phyloP scores from a whole-genome alignment of 2,329 filamentous ascomycete species.

The Penicillium palitans region DNA sequence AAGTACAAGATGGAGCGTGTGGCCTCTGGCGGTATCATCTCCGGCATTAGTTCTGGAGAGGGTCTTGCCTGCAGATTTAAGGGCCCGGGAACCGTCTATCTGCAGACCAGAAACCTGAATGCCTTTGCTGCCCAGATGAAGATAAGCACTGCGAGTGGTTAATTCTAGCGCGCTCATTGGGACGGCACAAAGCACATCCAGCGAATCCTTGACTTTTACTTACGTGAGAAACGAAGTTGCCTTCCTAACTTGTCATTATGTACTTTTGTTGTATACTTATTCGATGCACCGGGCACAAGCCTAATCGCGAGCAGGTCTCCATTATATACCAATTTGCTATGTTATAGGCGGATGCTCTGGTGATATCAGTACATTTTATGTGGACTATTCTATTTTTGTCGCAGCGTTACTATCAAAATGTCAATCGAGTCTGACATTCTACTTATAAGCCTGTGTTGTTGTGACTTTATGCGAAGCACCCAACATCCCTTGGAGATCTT shows the following conservation, averaged over 20 bases:
- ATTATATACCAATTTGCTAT: slow-evolving; percentile 2
- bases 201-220: too few species aligned
- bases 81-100: slow-evolving; percentile 82
- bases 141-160: slow-evolving; percentile 38
- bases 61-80: slow-evolving; percentile 94
- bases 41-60: slow-evolving; percentile 76
- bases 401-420: background rate
- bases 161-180: background rate
- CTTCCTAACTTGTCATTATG: background rate
- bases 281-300: background rate
- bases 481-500: background rate
- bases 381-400: background rate
- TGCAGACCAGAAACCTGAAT: slow-evolving; percentile 86
- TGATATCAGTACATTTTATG: background rate
- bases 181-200: too few species aligned
- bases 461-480: background rate
- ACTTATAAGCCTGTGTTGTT: background rate
- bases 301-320: background rate
- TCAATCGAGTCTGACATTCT: background rate
- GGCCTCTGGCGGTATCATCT: slow-evolving; percentile 88
- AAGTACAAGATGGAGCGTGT: slow-evolving; percentile 90
- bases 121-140: slow-evolving; percentile 58
- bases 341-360: background rate
- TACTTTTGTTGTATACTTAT: background rate
- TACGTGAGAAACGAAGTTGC: too few species aligned